Conservation (phyloP, 495 filamentous ascomycete genomes). For the Talaromyces liani region DNA sequence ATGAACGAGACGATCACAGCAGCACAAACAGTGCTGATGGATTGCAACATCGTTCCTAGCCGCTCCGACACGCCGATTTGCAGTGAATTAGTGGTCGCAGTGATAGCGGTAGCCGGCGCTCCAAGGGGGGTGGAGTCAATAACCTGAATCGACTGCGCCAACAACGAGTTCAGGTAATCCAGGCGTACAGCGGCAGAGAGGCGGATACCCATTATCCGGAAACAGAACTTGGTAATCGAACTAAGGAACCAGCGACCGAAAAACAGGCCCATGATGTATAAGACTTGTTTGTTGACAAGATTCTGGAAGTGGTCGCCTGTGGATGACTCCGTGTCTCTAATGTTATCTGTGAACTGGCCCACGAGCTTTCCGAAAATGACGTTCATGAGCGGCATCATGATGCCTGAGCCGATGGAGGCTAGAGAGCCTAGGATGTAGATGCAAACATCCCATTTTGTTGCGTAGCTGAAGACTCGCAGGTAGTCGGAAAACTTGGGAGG, state of each 20-base stretch:
- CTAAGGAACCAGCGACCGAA: constrained; percentile 14
- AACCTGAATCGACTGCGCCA: constrained; percentile 26
- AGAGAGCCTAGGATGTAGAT: neutral
- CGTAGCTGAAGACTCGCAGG: constrained; percentile 1
- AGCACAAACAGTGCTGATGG: constrained; percentile 18
- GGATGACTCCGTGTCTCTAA: constrained; percentile 11
- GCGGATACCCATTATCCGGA: constrained; percentile 18
- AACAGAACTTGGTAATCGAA: constrained; percentile 9
- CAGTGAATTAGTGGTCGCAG: constrained; percentile 29
- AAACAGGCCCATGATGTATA: constrained; percentile 22
- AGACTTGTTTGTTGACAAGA: constrained; percentile 18
- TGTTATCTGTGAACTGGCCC: constrained; percentile 19
- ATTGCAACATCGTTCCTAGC: constrained; percentile 18
- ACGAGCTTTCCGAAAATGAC: constrained; percentile 38
- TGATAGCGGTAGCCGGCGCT: constrained; percentile 25
- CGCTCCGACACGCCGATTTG: constrained; percentile 33
- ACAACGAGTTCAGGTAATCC: constrained; percentile 22
- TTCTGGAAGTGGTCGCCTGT: constrained; percentile 12
- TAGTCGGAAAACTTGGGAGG: neutral
- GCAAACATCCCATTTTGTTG: neutral
- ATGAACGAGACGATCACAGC: constrained; percentile 25
- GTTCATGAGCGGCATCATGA: constrained; percentile 26
- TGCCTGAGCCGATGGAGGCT: neutral
- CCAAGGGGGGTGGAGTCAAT: constrained; percentile 26
- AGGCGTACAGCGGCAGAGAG: constrained; percentile 22